Base-by-base conservation (phyloP, 495 filamentous ascomycete genomes). In the Penicillium lagena region DNA sequence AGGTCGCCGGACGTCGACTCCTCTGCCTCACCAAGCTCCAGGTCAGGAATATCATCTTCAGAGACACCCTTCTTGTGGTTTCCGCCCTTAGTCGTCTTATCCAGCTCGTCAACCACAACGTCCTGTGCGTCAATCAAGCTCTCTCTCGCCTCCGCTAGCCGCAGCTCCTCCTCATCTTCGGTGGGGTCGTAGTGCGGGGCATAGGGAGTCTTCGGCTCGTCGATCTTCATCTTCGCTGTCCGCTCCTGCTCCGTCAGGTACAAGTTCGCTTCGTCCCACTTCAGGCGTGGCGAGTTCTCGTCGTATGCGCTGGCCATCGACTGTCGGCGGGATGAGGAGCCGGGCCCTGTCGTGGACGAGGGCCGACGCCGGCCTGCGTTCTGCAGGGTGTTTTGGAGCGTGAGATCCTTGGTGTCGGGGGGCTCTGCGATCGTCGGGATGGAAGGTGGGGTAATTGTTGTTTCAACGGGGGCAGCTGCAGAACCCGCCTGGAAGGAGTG, bases 211-310 rank as follows among this genome's bases (percentile, higher is more conserved):
- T 98, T 98, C 39, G 93, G 93, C 69, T 98, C 93, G 52, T 87
- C 83, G 57, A 98, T 97, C 75, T 97, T 97, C 94, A 97, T 97
- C 37, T 91, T 97, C 29, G 85, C 79, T 31, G 82, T 89, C 61
- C 87, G 90, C 65, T 97, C 87, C 63, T 96, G 93, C 69, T 97
- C 93, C 5, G 90, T 88, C 10, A 97, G 75, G 63, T 96, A 97
- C 14, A 98, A 73, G 52, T 97, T 97, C 14, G 89, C 93, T 63
- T 98, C 93, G 56, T 98, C 93, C 93, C 93, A 98, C 62, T 96
- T 94, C 44, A 98, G 73, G 10, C 90, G 84, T 59, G 83, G 80
- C 33, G 75, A 76, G 41, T 75, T 74, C 17, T 85, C 81, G 13
- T 77, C 72, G 6, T 64, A 60, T 14, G 43, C 59, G 29, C 64